These are phyloP conservation scores for Mariannaea sp. DNA, from an alignment of 2,329 filamentous ascomycete genomes.

Conservation along the genomic window DNA sequence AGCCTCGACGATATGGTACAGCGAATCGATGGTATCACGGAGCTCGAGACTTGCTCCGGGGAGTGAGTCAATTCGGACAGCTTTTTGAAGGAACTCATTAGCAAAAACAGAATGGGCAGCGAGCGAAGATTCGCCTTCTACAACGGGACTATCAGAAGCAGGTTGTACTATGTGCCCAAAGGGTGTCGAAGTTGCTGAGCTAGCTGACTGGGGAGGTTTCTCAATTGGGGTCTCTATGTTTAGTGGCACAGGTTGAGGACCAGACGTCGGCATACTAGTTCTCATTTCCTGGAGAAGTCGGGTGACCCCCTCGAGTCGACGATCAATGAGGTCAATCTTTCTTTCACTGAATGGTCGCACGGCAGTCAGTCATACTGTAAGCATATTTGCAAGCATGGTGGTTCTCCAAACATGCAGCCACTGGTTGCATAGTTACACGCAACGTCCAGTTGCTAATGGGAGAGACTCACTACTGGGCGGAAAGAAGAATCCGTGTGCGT, in stretches of 20 bases:
- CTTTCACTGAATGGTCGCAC: conserved; percentile 37
- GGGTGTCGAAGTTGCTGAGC: conserved; percentile 24
- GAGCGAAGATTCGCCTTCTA: conserved; percentile 52
- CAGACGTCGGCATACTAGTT: conserved; percentile 28
- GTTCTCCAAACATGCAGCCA: not conserved
- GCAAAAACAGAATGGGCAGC: conserved; percentile 54
- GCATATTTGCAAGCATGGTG: not conserved
- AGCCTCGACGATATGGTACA: conserved; percentile 37
- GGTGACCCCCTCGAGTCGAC: conserved; percentile 42
- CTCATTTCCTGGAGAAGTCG: conserved; percentile 43
- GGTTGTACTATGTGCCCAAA: conserved; percentile 26
- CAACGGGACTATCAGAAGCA: conserved; percentile 38
- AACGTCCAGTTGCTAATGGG: not conserved
- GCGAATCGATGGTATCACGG: conserved; percentile 43
- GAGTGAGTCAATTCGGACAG: conserved; percentile 38
- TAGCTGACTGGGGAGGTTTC: conserved; percentile 20
- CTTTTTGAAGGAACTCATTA: conserved; percentile 50
- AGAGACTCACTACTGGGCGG: conserved; percentile 44
- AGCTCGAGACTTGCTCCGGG: conserved; percentile 40
- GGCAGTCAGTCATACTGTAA: not conserved
- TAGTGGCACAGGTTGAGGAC: conserved; percentile 1
- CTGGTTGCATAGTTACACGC: not conserved
- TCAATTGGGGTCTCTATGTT: conserved; percentile 26
- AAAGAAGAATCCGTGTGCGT: conserved; percentile 44
- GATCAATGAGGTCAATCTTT: conserved; percentile 47